phyloP scores from a whole-genome alignment of 2,329 filamentous ascomycete genomes.

The Colletotrichum orchidophilum region DNA sequence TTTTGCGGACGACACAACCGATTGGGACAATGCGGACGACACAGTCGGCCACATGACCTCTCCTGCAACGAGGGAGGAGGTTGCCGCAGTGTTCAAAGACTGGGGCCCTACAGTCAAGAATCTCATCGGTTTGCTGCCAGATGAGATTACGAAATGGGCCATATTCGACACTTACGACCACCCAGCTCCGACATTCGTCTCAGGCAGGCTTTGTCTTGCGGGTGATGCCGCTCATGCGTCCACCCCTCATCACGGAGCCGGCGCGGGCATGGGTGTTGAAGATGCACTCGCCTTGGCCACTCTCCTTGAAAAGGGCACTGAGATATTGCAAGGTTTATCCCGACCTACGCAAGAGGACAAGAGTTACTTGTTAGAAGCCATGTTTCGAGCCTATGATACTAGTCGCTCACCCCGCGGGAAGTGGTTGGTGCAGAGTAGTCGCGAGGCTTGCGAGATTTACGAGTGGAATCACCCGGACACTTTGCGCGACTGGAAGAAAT shows the following conservation, averaged over 20 bases:
- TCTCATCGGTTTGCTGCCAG: background rate
- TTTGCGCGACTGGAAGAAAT: background rate
- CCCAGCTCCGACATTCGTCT: background rate
- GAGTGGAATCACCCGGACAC: background rate
- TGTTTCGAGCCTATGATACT: background rate
- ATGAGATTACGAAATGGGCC: background rate
- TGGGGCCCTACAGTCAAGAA: background rate
- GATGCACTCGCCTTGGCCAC: constrained; percentile 34
- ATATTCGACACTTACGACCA: background rate
- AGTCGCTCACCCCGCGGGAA: background rate
- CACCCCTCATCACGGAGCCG: constrained; percentile 36
- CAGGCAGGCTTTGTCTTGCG: constrained; percentile 32
- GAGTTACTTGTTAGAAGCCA: background rate
- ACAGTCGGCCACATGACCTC: background rate
- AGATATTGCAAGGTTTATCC: background rate
- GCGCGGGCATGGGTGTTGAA: constrained; percentile 36
- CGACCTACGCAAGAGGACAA: background rate
- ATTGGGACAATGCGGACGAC: background rate
- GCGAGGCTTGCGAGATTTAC: background rate
- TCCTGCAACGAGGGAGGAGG: background rate
- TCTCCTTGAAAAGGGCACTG: background rate
- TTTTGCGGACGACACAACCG: background rate
- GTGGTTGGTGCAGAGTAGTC: background rate
- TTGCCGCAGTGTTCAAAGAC: background rate
- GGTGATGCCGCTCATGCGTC: constrained; percentile 38